A percentile compares a stretch with the other conserved stretches of the same genome.
Conservation (phyloP, 2,329 filamentous ascomycete genomes). For the Trichoderma endophyticum region DNA sequence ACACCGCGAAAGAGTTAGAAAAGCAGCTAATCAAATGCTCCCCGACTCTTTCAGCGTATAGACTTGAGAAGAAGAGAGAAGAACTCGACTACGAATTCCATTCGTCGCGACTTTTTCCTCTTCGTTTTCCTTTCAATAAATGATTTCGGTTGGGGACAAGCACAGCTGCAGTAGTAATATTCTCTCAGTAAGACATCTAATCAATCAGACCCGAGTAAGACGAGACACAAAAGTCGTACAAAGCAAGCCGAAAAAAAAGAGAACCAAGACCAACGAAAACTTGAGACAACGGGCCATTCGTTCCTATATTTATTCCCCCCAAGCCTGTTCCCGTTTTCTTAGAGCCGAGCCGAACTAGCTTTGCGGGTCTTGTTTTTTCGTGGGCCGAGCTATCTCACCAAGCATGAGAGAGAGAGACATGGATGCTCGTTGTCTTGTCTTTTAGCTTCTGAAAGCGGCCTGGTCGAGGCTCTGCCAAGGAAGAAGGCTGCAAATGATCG, state of each 20-base stretch:
- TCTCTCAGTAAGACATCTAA: neutral
- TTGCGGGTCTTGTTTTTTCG: slow-evolving; percentile 2
- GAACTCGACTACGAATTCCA: slow-evolving; percentile 29
- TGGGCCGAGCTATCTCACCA: neutral
- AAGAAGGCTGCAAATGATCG: neutral
- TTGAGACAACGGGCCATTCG: neutral
- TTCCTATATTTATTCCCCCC: neutral
- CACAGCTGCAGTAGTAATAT: neutral
- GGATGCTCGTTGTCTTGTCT: neutral
- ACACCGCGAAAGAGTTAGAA: neutral
- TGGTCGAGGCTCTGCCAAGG: neutral
- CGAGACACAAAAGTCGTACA: neutral
- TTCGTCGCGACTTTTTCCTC: slow-evolving; percentile 19
- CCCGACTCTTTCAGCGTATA: slow-evolving; percentile 22
- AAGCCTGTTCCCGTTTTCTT: neutral
- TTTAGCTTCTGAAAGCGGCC: slow-evolving; percentile 12
- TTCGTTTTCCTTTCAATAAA: neutral
- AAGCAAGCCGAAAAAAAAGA: neutral
- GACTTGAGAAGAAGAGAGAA: slow-evolving; percentile 28
- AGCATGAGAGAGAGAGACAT: neutral
- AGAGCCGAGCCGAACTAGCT: slow-evolving; percentile 1
- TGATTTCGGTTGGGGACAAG: neutral
- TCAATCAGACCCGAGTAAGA: neutral
- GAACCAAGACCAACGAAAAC: neutral
- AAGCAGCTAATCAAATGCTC: neutral